Evolutionary conservation across 2,329 filamentous ascomycete species (phyloP).

Genomic region (Onygena corvina): DNA sequence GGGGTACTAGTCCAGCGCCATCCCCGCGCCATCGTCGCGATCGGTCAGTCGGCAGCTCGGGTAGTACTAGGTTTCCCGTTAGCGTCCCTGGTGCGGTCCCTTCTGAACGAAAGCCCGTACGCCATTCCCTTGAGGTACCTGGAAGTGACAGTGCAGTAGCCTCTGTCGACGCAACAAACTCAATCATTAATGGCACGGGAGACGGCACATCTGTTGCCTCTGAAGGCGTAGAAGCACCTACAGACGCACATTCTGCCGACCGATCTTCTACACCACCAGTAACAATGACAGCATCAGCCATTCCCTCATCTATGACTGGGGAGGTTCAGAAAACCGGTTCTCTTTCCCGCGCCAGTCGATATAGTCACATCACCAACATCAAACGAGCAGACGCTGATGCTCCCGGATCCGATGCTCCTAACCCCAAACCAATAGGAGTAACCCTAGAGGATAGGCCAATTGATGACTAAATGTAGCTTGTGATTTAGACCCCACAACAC

Average conservation of each 20-base stretch:
- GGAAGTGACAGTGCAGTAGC: slow-evolving; percentile 41
- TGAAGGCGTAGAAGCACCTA: slow-evolving; percentile 16
- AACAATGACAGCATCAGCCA: slow-evolving; percentile 12
- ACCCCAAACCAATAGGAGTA: slow-evolving; percentile 40
- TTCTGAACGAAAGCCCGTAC: slow-evolving; percentile 38
- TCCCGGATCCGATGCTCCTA: slow-evolving; percentile 22
- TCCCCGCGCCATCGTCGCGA: slow-evolving; percentile 58
- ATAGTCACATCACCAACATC: slow-evolving; percentile 40
- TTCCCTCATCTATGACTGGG: slow-evolving; percentile 18
- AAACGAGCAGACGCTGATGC: slow-evolving; percentile 37
- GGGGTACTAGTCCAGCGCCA: slow-evolving; percentile 56
- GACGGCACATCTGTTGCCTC: slow-evolving; percentile 17
- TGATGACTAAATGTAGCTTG: slow-evolving; percentile 47
- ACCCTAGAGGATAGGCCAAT: slow-evolving; percentile 65
- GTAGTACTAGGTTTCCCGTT: slow-evolving; percentile 76
- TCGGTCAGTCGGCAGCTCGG: slow-evolving; percentile 49
- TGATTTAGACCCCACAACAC: neutral
- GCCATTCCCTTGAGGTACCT: slow-evolving; percentile 72
- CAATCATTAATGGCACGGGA: slow-evolving; percentile 33
- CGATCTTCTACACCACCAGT: slow-evolving; percentile 22
- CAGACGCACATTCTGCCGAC: slow-evolving; percentile 22
- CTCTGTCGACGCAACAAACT: slow-evolving; percentile 15
- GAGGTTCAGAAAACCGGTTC: slow-evolving; percentile 54
- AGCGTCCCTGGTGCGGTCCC: slow-evolving; percentile 48
- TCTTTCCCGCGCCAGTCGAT: slow-evolving; percentile 43